Percentiles rank a stretch among this genome's conserved stretches.
phyloP scores from a whole-genome alignment of 192 early-diverging fungal species.

The Coemansia sp. region DNA sequence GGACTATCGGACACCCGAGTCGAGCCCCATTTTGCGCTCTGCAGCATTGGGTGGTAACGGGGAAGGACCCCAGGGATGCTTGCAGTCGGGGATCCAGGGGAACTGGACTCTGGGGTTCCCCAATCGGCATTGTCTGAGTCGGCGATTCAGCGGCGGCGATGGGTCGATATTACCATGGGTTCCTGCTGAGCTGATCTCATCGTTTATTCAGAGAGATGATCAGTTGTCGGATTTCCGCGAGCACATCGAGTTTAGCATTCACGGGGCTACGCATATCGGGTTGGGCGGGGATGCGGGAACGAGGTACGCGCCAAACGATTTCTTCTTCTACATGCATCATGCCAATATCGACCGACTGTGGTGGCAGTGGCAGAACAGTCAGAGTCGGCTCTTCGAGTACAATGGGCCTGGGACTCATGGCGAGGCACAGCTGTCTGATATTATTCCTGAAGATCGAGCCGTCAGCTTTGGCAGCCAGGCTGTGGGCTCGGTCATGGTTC shows the following conservation, averaged over 20 bases:
- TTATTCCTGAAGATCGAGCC: conserved; percentile 33
- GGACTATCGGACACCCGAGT: conserved; percentile 35
- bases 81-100: conserved; percentile 39
- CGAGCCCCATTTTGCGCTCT: conserved; percentile 32
- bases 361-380: conserved; percentile 60
- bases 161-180: conserved; percentile 36
- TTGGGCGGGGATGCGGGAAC: conserved; percentile 56
- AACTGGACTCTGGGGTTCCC: conserved; percentile 31
- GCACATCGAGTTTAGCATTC: conserved; percentile 56
- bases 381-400: conserved; percentile 20
- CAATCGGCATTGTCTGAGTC: conserved; percentile 34
- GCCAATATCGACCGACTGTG: conserved; percentile 64
- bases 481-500: conserved; percentile 43
- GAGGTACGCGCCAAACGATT: conserved; percentile 59
- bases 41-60: conserved; percentile 43
- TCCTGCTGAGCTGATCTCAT: conserved; percentile 45
- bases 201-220: conserved; percentile 40
- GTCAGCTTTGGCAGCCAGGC: conserved; percentile 31
- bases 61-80: conserved; percentile 25
- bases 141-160: conserved; percentile 31
- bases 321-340: conserved; percentile 68
- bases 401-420: conserved; percentile 38
- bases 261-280: conserved; percentile 52
- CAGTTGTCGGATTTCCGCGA: conserved; percentile 39
- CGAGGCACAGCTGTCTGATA: conserved; percentile 34